Evolutionary conservation across 441 rosid genomes (phyloP), one percentile per base, ranked within the genome.

Genomic region (Erodium texanum): DNA sequence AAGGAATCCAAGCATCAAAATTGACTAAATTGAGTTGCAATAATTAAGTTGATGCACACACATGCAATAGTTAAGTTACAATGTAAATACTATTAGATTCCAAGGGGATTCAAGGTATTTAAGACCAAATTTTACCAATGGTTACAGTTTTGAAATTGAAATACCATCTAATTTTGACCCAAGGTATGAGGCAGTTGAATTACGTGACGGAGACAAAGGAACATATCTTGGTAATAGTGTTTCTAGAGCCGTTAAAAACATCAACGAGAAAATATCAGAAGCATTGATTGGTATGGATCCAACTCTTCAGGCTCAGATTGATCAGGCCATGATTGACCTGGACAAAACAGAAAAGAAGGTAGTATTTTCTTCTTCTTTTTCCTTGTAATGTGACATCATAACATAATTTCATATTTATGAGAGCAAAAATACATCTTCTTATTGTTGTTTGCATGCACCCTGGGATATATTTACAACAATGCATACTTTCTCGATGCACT

Each of bases 211-310:
- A 61, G 95, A 92, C 76, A 92, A 94, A 78, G 98, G 95, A 68
- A 76, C 70, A 64, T 92, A 88, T 82, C 92, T 90, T 71, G 98
- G 99, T 48, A 87, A 88, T 71, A 78, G 98, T 79, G 98, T 94
- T 70, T 82, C 74, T 38, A 92, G 88, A 82, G 99, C 99, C 65
- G 92, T 92, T 64, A 89, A 82, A 84, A 94, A 92, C 77, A 82
- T 94, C 15, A 94, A 92, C 67, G 96, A 88, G 71, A 94, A 85
- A 66, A 87, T 92, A 18, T 86, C 97, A 0, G 90, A 92, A 81
- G 93, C 96, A 0, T 78, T 94, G 77, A 75, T 88, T 76, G 99
- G 97, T 66, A 92, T 94, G 99, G 98, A 94, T 77, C 98, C 98
- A 0, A 88, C 88, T 11, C 86, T 86, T 71, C 97, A 94, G 78